Base-by-base conservation (phyloP, 495 filamentous ascomycete genomes). In the Echria macrotheca region DNA sequence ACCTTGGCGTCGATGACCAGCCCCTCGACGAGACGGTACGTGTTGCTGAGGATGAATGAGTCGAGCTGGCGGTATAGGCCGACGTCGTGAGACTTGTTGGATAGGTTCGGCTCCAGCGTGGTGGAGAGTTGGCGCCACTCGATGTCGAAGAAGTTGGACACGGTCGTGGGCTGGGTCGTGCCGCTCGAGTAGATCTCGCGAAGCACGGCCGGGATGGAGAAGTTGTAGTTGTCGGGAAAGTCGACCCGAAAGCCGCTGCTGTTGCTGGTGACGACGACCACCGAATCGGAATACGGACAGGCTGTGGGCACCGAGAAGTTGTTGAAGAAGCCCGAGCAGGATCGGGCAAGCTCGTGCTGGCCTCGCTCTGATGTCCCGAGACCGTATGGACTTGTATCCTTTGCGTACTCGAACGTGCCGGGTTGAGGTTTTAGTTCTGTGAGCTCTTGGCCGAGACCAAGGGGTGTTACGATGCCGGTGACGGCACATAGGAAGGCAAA, bases 121-220 rank as follows among this genome's bases (percentile, higher is more conserved):
- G 38, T 53, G 12, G 45, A 49, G 26, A 65, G 67, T 14, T 52
- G 58, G n/a, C 69, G 52, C 43, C 57, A 69, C 46, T 72, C 59
- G 19, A 73, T 70, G 40, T 74, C 69, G 44, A 70, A 68, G 19
- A 66, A 59, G 44, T 61, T 70, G 2, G 66, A 65, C 2, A 74
- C 61, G 1, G 69, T 68, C 12, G 52, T 55, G 21, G 38, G 11
- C 12, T 6, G 28, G 14, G 17, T 18, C 4, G 54, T 56, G 1
- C 67, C 69, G 29, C 65, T 67, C 0, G 55, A 57, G 47, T 63
- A 72, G 26, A 69, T 49, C 0, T 69, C 59, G 5, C 33, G 45
- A 4, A 69, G 21, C 5, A 53, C 47, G 18, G 49, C 31, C 0
- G 70, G 67, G 14, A 73, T 26, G 2, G n/a, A 44, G 1, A 52